Conservation (phyloP, 306 rosid species). For the Aeschynomene evenia region DNA sequence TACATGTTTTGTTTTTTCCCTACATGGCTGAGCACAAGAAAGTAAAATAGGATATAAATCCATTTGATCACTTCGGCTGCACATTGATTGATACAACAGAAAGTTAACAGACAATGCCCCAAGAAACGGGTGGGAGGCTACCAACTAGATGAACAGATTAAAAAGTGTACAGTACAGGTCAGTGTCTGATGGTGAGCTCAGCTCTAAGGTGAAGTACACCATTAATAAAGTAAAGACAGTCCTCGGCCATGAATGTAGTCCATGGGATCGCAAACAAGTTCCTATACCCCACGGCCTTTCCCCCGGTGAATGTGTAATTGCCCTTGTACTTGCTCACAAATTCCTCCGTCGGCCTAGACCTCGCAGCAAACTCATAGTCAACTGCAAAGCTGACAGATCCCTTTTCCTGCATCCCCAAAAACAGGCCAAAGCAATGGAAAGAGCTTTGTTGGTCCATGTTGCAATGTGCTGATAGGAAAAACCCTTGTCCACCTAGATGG, state of each 20-base stretch:
- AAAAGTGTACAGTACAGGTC: constrained; percentile 29
- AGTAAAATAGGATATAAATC: not conserved
- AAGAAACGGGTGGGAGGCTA: constrained; percentile 21
- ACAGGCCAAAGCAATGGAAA: constrained; percentile 90
- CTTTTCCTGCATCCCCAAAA: constrained; percentile 94
- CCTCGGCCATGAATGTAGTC: constrained; percentile 86
- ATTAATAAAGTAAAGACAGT: constrained; percentile 75
- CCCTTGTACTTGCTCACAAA: constrained; percentile 91
- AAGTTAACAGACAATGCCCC: not conserved
- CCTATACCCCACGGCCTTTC: constrained; percentile 87
- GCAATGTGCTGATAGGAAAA: constrained; percentile 94
- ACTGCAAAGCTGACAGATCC: constrained; percentile 87
- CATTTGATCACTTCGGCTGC: constrained; percentile 9
- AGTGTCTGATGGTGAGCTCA: constrained; percentile 87
- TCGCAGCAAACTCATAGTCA: constrained; percentile 90
- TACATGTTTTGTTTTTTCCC: not conserved
- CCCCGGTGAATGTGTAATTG: constrained; percentile 85
- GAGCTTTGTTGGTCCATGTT: constrained; percentile 99
- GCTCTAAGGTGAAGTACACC: constrained; percentile 94
- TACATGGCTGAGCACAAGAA: not conserved
- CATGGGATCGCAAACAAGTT: constrained; percentile 86
- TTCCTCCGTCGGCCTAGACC: constrained; percentile 79
- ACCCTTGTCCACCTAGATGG: constrained; percentile 96
- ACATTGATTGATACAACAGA: constrained; percentile 1
- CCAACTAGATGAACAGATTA: constrained; percentile 25